phyloP scores from a whole-genome alignment of 2,329 filamentous ascomycete species.

The Sclerotinia spermophila region DNA sequence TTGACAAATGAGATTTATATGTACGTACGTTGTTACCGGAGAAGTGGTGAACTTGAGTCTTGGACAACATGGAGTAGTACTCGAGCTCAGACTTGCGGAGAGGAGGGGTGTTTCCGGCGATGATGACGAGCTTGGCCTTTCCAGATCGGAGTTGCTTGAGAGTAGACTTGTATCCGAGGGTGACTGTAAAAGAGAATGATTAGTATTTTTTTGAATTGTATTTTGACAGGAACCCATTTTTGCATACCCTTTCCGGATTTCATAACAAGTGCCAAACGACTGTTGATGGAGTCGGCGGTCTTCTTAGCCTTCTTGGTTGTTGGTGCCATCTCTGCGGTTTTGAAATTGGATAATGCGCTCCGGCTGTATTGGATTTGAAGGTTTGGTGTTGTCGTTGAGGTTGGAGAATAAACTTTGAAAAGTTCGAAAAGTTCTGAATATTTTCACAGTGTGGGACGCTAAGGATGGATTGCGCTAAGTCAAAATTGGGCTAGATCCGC shows the following conservation, averaged over 20 bases:
- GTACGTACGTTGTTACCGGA: conserved; percentile 95
- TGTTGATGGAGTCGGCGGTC: conserved; percentile 72
- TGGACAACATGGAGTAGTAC: conserved; percentile 90
- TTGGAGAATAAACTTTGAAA: not conserved
- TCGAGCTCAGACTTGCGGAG: conserved; percentile 97
- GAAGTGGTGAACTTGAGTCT: conserved; percentile 97
- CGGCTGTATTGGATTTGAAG: conserved; percentile 30
- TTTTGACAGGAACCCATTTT: not conserved
- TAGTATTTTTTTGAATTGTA: conserved; percentile 12
- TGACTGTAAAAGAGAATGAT: conserved; percentile 53
- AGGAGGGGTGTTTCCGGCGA: conserved; percentile 92
- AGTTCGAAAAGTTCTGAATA: conserved; percentile 1
- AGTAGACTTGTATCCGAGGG: conserved; percentile 83
- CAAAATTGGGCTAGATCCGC: not conserved
- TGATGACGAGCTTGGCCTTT: conserved; percentile 98
- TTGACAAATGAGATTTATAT: conserved; percentile 32
- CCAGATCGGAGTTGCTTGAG: conserved; percentile 88
- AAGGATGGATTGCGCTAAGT: not conserved
- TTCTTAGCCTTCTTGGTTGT: conserved; percentile 73
- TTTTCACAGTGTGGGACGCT: conserved; percentile 11
- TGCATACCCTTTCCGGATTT: conserved; percentile 58
- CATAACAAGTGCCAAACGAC: conserved; percentile 59
- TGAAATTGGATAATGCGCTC: conserved; percentile 39
- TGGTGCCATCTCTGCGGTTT: conserved; percentile 44
- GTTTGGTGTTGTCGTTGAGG: conserved; percentile 18